A percentile compares a stretch with the other conserved stretches of the same genome.
Conservation (phyloP, 1,284 basidiomycete species). For the Ganoderma resinaceum region DNA sequence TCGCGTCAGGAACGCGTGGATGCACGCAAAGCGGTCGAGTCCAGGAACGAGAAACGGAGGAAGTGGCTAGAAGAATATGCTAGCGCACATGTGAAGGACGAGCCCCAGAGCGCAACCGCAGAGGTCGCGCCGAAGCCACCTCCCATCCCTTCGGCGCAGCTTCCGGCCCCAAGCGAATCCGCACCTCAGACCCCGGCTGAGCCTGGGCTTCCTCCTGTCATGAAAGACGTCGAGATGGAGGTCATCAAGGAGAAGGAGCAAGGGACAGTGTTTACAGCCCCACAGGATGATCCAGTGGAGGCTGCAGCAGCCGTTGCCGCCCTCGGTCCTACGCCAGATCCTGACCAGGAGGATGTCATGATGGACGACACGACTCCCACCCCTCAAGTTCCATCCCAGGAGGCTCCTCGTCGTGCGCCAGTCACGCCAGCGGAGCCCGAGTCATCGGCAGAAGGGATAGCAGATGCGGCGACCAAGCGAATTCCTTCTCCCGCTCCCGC, state of each 20-base stretch:
- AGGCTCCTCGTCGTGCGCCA: neutral
- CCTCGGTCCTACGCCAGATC: slow-evolving; percentile 15
- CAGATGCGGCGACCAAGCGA: neutral
- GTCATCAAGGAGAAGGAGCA: slow-evolving; percentile 9
- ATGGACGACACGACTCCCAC: slow-evolving; percentile 18
- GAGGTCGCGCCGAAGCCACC: slow-evolving; percentile 5
- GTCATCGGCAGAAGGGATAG: neutral
- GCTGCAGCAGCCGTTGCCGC: slow-evolving; percentile 19
- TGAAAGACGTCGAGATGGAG: slow-evolving; percentile 7
- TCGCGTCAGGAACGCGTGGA: slow-evolving; percentile 43
- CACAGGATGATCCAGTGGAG: slow-evolving; percentile 17
- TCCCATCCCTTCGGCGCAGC: neutral
- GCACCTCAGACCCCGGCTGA: neutral
- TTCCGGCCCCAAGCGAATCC: neutral
- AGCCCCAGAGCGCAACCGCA: slow-evolving; percentile 10
- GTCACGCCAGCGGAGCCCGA: neutral
- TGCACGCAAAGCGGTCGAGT: slow-evolving; percentile 31
- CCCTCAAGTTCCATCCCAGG: neutral
- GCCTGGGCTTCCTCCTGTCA: neutral
- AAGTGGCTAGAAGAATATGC: slow-evolving; percentile 43
- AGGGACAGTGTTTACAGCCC: slow-evolving; percentile 11
- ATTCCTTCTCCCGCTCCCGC: neutral
- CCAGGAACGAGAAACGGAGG: slow-evolving; percentile 32
- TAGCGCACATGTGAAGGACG: slow-evolving; percentile 18
- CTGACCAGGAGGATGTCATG: slow-evolving; percentile 21